Evolutionary conservation across 140 eudicot species (phyloP).

Genomic region (Anethum foeniculum): DNA sequence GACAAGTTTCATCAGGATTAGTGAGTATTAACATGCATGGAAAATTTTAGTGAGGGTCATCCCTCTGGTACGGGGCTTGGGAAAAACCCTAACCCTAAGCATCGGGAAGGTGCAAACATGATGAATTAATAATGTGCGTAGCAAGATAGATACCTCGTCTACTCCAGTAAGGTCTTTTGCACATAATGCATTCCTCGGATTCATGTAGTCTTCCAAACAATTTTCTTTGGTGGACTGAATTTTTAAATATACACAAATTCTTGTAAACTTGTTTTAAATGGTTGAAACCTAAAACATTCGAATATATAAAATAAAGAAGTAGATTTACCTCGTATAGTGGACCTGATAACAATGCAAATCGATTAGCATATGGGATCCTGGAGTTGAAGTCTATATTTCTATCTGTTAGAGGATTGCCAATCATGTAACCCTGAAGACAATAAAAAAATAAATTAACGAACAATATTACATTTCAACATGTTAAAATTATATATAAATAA

Average conservation of each 20-base stretch:
- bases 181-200: neutral
- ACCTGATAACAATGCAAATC: constrained; percentile 49
- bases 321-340: constrained; percentile 31
- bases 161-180: neutral
- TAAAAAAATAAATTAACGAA: too few relatives aligned
- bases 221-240: neutral
- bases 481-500: too few relatives aligned
- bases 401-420: constrained; percentile 45
- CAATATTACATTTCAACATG: too few relatives aligned
- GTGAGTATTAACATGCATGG: too few relatives aligned
- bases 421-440: constrained; percentile 4
- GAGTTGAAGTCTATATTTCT: constrained; percentile 26
- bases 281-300: neutral
- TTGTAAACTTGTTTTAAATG: neutral
- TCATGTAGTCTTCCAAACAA: neutral
- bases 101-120: too few relatives aligned
- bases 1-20: too few relatives aligned
- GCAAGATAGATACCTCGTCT: neutral
- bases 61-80: too few relatives aligned
- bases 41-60: too few relatives aligned
- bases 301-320: neutral
- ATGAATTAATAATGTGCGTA: too few relatives aligned
- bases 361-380: constrained; percentile 33
- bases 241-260: neutral
- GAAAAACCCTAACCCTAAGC: too few relatives aligned